Evolutionary conservation across 2,329 filamentous ascomycete genomes (phyloP), one percentile per base, ranked within the genome.

Genomic region (Graphiopsis chlorocephala): DNA sequence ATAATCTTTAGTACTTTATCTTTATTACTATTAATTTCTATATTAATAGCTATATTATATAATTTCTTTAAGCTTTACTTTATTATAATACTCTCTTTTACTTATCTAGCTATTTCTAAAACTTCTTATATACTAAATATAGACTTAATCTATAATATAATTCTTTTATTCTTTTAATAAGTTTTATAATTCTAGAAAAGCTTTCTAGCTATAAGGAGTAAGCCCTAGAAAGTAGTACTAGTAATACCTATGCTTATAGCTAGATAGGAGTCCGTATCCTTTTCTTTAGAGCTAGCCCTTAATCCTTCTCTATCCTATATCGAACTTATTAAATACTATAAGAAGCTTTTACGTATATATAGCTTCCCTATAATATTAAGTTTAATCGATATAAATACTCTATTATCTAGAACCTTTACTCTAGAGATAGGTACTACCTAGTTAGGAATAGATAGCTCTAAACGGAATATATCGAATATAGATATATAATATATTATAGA

Each of bases 341-440:
- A n/a, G n/a, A n/a, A n/a, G n/a, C n/a, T n/a, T n/a, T n/a, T n/a
- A n/a, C n/a, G n/a, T n/a, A n/a, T n/a, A n/a, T n/a, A n/a, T n/a
- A n/a, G n/a, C n/a, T n/a, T n/a, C n/a, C n/a, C n/a, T n/a, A n/a
- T n/a, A n/a, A n/a, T n/a, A n/a, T n/a, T n/a, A n/a, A n/a, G n/a
- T n/a, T 50, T 50, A 50, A n/a, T n/a, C n/a, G n/a, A n/a, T n/a
- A n/a, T n/a, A n/a, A n/a, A n/a, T n/a, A n/a, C n/a, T n/a, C n/a
- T n/a, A n/a, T n/a, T n/a, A n/a, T n/a, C n/a, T 50, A 50, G 45
- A 23, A 50, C 23, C 11, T 63, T 63, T 26, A 64, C 50, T 1
- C 10, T 50, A 50, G n/a, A 61, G 14, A 25, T 35, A 26, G 50
- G 26, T 7, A 45, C 25, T 26, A 48, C 7, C 26, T 26, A 47